A percentile compares a stretch with the other conserved stretches of the same genome.
These are phyloP conservation scores for Ophiocordyceps unilateralis DNA, from an alignment of 2,329 filamentous ascomycete genomes.

Conservation along the genomic window DNA sequence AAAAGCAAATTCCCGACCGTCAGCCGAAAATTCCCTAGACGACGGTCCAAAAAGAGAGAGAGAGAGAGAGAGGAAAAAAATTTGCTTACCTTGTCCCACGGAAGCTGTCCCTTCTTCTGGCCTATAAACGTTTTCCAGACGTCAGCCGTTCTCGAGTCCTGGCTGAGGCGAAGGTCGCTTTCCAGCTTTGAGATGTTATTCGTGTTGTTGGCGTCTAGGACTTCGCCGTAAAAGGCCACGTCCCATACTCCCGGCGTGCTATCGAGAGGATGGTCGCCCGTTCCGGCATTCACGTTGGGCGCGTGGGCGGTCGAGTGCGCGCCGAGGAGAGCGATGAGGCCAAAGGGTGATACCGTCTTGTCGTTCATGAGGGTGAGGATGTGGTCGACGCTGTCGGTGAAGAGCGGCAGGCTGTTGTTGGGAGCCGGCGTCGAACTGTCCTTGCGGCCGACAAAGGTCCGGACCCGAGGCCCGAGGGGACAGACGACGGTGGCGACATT, in stretches of 20 bases:
- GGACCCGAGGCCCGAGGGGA: conserved; percentile 24
- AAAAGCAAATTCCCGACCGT: no score
- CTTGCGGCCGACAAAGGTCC: conserved; percentile 29
- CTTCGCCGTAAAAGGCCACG: conserved; percentile 26
- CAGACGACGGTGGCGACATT: conserved; percentile 28
- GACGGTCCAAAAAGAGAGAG: no score
- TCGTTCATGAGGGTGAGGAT: conserved; percentile 28
- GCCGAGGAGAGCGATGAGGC: conserved; percentile 33
- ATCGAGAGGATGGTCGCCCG: conserved; percentile 26
- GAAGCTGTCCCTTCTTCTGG: neutral
- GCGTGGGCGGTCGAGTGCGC: conserved; percentile 33
- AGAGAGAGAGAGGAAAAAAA: neutral
- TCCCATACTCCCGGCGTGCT: conserved; percentile 34
- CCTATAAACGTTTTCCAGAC: conserved; percentile 11
- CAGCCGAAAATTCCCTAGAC: no score
- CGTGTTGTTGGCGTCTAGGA: conserved; percentile 8
- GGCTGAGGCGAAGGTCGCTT: conserved; percentile 20
- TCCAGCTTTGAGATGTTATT: conserved; percentile 20
- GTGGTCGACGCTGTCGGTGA: conserved; percentile 20
- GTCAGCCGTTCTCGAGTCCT: conserved; percentile 13
- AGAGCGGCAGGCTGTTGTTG: conserved; percentile 22
- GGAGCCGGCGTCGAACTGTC: conserved; percentile 22
- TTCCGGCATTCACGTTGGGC: conserved; percentile 19
- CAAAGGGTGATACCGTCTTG: conserved; percentile 31
- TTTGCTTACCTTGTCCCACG: neutral